Base-by-base conservation (phyloP, 2,329 filamentous ascomycete genomes). In the Penicillium fuscoglaucum region DNA sequence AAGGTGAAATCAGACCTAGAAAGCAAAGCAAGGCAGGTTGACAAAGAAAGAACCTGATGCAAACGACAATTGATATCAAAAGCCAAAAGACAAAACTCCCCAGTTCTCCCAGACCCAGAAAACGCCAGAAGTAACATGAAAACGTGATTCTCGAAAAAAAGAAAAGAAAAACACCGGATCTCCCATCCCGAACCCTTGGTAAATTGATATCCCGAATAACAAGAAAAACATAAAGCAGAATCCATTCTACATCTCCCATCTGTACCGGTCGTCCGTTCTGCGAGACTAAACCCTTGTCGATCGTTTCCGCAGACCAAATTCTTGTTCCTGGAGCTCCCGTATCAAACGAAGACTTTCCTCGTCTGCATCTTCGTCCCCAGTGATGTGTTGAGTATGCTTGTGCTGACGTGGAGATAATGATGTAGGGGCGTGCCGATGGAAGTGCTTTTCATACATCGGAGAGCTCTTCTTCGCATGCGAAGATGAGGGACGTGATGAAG, bases 301-400 rank as follows among this genome's bases (percentile, higher is more conserved):
- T 52, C 76, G 70, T 66, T 74, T 73, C 43, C 78, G 71, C 50
- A 80, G 66, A 24, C 78, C 76, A 52, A 79, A 78, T 28, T 80
- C 78, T 56, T 78, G 73, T 62, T 78, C 78, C 58, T 79, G 77
- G 33, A 80, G 62, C 65, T 79, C 75, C 57, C 75, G 73, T 48
- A 79, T 79, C 47, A 79, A 61, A 50, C 72, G 74, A 60, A 79
- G 61, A 52, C 75, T 79, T 55, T 79, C 77, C 8, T 72, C 71
- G 61, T 80, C 78, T 9, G 72, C 67, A 24, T 72, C 72, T 29
- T 68, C 66, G 19, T 75, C 70, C 43, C 65, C 66, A 7, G 54
- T 43, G 8, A 72, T 67, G 44, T 68, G 66, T 47, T 72, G 72
- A 24, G 54, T 43, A 52, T 64, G 66, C 60, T 72, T 61, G 13